Base-by-base conservation (phyloP, 257 asterid species). In the Solanum chilense region DNA sequence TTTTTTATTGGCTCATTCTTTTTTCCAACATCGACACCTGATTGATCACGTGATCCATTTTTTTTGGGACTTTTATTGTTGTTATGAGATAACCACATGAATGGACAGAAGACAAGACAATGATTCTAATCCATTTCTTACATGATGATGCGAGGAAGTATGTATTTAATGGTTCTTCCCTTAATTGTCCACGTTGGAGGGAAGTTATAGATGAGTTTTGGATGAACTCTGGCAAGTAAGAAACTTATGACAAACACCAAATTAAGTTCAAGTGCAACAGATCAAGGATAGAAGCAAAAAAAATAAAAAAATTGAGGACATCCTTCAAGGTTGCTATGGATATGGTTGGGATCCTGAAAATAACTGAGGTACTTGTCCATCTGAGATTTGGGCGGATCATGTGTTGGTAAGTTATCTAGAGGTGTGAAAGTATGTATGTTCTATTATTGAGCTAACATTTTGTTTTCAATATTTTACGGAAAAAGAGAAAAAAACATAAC, bases 21-120 rank as follows among this genome's bases (percentile, higher is more conserved):
- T 89, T 83, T 88, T 73, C 83, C 90, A 86, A 29, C 68, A 80
- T 49, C 29, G 85, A 47, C 78, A 9, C 74, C 74, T 80, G 92
- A 91, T 88, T 73, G 85, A 88, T 86, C 60, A 87, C 74, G 88
- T 90, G 86, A 90, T 89, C 88, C 88, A 64, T 64, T 64, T 9
- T 64, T 64, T 64, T 64, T n/a, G 31, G 70, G 33, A 64, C 16
- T 64, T 64, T 64, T n/a, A 2, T 64, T 64, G 70, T 64, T 64
- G 70, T n/a, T 64, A n/a, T 64, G 70, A 11, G 70, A 8, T n/a
- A 64, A 64, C 33, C 33, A 71, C 25, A 21, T 33, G 78, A 71
- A 33, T 71, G 73, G 73, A 71, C 45, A 11, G 70, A 35, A 20
- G 18, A 37, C 3, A 23, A 73, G 81, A 23, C 49, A 35, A 10